Evolutionary conservation across 108 stramenopile species (phyloP).

Genomic region (Thalassiosira profunda): DNA sequence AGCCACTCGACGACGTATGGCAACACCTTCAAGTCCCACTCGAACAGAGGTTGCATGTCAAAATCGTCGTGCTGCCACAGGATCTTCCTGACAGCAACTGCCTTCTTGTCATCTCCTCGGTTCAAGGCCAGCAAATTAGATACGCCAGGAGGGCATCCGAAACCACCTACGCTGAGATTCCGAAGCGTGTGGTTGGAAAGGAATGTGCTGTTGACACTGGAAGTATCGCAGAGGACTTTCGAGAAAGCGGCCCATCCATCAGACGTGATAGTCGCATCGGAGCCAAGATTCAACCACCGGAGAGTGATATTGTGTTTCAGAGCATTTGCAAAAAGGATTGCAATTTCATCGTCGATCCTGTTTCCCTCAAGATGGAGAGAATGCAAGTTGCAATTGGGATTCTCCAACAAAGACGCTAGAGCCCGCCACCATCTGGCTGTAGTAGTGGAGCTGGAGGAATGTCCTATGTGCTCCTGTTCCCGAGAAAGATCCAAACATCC

Average conservation of each 20-base stretch:
- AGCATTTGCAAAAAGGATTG: constrained; percentile 1
- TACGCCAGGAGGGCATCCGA: too few species aligned
- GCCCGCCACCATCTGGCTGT: too few species aligned
- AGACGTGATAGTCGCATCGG: neutral
- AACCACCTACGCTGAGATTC: too few species aligned
- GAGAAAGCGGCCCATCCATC: constrained; percentile 10
- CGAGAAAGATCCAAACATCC: too few species aligned
- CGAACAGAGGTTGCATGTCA: neutral
- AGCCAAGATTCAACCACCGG: neutral
- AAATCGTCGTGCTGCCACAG: too few species aligned
- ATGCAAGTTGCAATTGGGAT: too few species aligned
- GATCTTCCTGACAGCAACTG: too few species aligned
- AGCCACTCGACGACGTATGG: neutral
- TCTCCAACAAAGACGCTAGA: too few species aligned
- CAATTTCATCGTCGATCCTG: constrained; percentile 15
- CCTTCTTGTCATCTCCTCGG: too few species aligned
- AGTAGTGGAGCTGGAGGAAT: too few species aligned
- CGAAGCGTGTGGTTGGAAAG: constrained; percentile 8
- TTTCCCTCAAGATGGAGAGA: constrained; percentile 36
- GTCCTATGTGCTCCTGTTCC: too few species aligned
- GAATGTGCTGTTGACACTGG: constrained; percentile 15
- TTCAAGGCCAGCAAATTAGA: too few species aligned
- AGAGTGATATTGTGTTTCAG: neutral
- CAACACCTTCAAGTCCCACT: neutral
- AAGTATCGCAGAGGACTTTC: constrained; percentile 17